Evolutionary conservation across 225 moss, liverwort and hornwort species (phyloP).

Genomic region (Lunularia cruciata): DNA sequence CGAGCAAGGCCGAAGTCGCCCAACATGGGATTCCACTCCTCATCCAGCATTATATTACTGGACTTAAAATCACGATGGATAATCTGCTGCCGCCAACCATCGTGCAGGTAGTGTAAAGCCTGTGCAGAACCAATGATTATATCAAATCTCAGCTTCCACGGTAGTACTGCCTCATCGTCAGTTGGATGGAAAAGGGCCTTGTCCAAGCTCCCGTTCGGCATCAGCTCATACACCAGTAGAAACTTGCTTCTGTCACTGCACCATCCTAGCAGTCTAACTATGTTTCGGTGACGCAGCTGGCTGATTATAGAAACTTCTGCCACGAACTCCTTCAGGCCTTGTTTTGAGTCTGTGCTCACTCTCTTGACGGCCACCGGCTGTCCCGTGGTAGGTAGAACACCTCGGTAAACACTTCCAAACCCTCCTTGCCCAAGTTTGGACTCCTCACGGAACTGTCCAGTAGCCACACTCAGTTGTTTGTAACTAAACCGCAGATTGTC

Average conservation of each 20-base stretch:
- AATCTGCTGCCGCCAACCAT: slow-evolving; percentile 62
- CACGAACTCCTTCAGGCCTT: slow-evolving; percentile 53
- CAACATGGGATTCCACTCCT: slow-evolving; percentile 47
- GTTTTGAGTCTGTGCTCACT: slow-evolving; percentile 27
- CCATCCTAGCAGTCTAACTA: slow-evolving; percentile 63
- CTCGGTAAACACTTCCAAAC: slow-evolving; percentile 55
- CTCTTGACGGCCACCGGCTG: slow-evolving; percentile 54
- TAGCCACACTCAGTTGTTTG: slow-evolving; percentile 42
- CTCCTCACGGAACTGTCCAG: slow-evolving; percentile 24
- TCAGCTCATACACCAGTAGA: slow-evolving; percentile 60
- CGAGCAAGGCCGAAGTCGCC: slow-evolving; percentile 66
- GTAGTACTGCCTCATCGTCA: background rate
- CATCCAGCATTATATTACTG: slow-evolving; percentile 64
- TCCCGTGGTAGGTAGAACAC: slow-evolving; percentile 42
- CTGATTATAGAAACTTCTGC: slow-evolving; percentile 66
- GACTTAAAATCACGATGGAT: slow-evolving; percentile 63
- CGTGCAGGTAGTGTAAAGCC: slow-evolving; percentile 51
- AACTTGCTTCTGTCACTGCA: slow-evolving; percentile 50
- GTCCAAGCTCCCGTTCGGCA: slow-evolving; percentile 48
- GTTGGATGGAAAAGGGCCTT: slow-evolving; percentile 21
- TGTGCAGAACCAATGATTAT: slow-evolving; percentile 36
- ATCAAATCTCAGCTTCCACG: slow-evolving; percentile 27
- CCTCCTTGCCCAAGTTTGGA: slow-evolving; percentile 41
- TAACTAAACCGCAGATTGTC: no score
- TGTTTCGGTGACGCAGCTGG: slow-evolving; percentile 60